Conservation (phyloP, 2,329 filamentous ascomycete genomes). For the Clathrospora elynae region DNA sequence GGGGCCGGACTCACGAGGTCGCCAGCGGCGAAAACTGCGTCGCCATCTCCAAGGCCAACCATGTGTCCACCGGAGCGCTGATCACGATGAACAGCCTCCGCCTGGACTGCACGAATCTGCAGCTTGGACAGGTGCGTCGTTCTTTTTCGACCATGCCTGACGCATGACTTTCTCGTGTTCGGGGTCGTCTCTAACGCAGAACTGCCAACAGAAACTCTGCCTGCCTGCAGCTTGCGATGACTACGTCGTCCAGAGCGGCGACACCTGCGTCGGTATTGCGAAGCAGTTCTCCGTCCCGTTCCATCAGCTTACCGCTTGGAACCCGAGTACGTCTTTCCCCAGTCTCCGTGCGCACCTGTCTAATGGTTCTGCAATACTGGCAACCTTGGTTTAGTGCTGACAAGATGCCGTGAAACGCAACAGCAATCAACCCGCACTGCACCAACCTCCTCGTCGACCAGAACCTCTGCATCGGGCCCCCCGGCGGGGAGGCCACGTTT, state of each 20-base stretch:
- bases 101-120: too few relatives aligned
- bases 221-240: neutral
- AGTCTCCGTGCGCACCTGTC: too few relatives aligned
- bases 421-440: neutral
- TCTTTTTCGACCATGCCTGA: too few relatives aligned
- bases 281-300: neutral
- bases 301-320: too few relatives aligned
- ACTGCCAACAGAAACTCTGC: neutral
- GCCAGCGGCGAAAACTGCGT: neutral
- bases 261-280: neutral
- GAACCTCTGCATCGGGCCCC: neutral
- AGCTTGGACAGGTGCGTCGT: too few relatives aligned
- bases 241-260: neutral
- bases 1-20: neutral
- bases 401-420: too few relatives aligned
- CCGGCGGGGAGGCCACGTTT: neutral
- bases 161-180: too few relatives aligned
- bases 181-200: too few relatives aligned
- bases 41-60: neutral
- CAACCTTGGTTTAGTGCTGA: too few relatives aligned
- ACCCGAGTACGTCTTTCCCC: too few relatives aligned
- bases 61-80: neutral
- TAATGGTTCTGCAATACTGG: too few relatives aligned
- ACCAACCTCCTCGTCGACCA: neutral
- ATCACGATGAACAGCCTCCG: too few relatives aligned